These are phyloP conservation scores for Acmispon strigosus DNA, from an alignment of 306 rosid species.

Conservation along the genomic window DNA sequence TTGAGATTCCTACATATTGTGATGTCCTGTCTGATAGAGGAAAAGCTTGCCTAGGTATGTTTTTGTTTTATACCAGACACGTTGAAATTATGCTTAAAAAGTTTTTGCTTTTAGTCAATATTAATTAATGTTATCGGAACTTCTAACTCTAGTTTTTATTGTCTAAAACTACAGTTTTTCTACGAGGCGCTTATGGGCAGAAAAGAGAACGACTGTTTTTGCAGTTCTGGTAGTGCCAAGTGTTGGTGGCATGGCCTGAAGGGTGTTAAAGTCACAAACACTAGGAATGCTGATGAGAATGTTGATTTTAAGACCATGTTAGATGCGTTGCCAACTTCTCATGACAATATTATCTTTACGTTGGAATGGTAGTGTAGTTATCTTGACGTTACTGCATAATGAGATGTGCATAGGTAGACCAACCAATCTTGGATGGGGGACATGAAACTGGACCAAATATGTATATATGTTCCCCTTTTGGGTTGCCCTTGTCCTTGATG, in stretches of 20 bases:
- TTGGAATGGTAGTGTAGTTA: neutral
- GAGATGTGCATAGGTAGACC: neutral
- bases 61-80: neutral
- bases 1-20: neutral
- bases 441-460: neutral
- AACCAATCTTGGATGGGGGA: neutral
- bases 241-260: conserved; percentile 26
- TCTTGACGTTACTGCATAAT: neutral
- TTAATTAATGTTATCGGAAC: neutral
- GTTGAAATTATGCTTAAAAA: neutral
- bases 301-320: neutral
- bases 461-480: neutral
- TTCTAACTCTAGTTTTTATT: neutral
- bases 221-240: neutral
- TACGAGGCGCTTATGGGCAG: neutral
- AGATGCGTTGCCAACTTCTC: neutral
- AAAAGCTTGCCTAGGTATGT: neutral
- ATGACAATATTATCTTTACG: neutral
- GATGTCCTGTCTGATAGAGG: neutral
- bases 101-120: neutral
- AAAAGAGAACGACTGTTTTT: neutral
- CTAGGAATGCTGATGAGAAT: neutral
- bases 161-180: neutral
- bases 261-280: neutral
- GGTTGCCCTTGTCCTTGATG: too few species aligned